A percentile compares a stretch with the other conserved stretches of the same genome.
Evolutionary conservation across 2,329 filamentous ascomycete species (phyloP).

Genomic region (Volutella citrinella): DNA sequence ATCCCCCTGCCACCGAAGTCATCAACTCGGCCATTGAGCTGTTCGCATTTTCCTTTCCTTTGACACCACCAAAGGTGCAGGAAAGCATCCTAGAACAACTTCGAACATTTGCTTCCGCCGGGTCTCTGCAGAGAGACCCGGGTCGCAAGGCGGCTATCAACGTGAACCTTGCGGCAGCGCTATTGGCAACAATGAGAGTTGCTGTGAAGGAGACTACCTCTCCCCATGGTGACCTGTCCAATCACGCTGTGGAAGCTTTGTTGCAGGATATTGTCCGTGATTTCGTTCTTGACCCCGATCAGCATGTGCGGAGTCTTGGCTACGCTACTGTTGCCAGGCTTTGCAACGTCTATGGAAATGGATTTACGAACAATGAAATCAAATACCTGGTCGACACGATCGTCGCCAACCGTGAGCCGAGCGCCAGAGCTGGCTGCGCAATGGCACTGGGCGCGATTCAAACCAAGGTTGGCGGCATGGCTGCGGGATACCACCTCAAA

Average conservation of each 20-base stretch:
- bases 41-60: constrained; percentile 85
- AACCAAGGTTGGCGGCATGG: constrained; percentile 95
- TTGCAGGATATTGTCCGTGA: constrained; percentile 71
- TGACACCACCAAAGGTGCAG: constrained; percentile 88
- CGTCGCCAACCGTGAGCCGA: constrained; percentile 88
- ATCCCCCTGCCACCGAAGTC: constrained; percentile 87
- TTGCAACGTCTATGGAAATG: constrained; percentile 79
- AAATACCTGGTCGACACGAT: constrained; percentile 93
- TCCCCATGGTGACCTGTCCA: constrained; percentile 68
- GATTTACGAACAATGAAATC: constrained; percentile 85
- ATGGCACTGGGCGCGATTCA: constrained; percentile 92
- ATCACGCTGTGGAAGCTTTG: constrained; percentile 75
- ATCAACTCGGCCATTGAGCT: constrained; percentile 92
- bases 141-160: constrained; percentile 87
- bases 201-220: constrained; percentile 77
- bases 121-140: constrained; percentile 76
- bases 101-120: constrained; percentile 80
- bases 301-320: constrained; percentile 80
- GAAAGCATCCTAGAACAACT: constrained; percentile 96
- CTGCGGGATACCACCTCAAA: constrained; percentile 91
- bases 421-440: constrained; percentile 88
- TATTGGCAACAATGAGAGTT: constrained; percentile 79
- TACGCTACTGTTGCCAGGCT: constrained; percentile 83
- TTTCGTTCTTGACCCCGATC: constrained; percentile 80
- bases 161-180: constrained; percentile 81